Conservation (phyloP, 78 protist genomes). For the Pirum gemmata region DNA sequence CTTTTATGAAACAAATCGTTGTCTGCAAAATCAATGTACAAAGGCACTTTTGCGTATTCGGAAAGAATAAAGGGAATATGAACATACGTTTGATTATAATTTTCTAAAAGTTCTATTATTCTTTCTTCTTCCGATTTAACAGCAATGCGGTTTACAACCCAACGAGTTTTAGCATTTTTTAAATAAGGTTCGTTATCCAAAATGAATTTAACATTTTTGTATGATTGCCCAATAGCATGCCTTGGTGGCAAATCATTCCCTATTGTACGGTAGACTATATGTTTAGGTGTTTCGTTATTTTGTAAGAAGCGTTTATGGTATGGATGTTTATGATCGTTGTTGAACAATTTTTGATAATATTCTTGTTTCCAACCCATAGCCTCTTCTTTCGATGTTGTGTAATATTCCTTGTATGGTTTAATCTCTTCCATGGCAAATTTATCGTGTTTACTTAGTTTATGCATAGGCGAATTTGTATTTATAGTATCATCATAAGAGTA, state of each 20-base stretch:
- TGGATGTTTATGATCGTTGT: no score
- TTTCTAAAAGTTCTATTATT: conserved; percentile 4
- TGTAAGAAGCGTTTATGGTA: no score
- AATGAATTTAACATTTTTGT: conserved; percentile 38
- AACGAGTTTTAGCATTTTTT: not conserved
- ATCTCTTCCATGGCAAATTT: no score
- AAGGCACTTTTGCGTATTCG: conserved; percentile 13
- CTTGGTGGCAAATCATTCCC: conserved; percentile 47
- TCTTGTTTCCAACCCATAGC: no score
- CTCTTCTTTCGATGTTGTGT: no score
- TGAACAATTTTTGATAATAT: no score
- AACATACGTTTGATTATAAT: not conserved
- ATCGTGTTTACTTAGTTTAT: no score
- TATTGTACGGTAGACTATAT: conserved; percentile 25
- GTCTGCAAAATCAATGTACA: not conserved
- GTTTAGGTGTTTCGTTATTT: not conserved
- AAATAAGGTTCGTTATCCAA: conserved; percentile 32
- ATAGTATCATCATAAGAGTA: no score
- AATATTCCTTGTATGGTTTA: no score
- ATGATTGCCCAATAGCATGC: conserved; percentile 42
- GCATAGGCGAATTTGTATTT: no score
- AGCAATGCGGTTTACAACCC: conserved; percentile 49
- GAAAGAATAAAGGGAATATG: conserved; percentile 32
- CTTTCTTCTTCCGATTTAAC: conserved; percentile 4
- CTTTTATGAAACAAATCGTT: no score